phyloP scores from a whole-genome alignment of 106 monocot species.

The Chionographis japonica region DNA sequence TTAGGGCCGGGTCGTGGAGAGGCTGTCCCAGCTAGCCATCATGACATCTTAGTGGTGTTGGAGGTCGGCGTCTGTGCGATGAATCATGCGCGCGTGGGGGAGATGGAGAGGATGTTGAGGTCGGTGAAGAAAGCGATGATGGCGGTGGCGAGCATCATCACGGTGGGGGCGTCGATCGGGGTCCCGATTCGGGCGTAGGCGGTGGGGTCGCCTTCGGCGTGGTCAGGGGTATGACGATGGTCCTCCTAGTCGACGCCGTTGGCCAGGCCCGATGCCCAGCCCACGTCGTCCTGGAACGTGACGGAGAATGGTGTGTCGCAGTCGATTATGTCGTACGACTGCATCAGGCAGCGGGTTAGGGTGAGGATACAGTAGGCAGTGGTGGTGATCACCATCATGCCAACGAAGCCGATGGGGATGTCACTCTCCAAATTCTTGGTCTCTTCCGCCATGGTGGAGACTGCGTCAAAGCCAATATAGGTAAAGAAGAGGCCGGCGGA shows the following conservation, averaged over 20 bases:
- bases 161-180: slow-evolving; percentile 65
- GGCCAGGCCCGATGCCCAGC: slow-evolving; percentile 77
- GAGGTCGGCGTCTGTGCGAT: no score
- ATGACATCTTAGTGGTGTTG: no score
- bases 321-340: slow-evolving; percentile 38
- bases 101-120: slow-evolving; percentile 51
- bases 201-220: slow-evolving; percentile 66
- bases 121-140: slow-evolving; percentile 72
- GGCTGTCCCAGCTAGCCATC: no score
- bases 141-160: slow-evolving; percentile 56
- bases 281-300: slow-evolving; percentile 51
- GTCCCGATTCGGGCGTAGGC: slow-evolving; percentile 55
- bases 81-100: no score
- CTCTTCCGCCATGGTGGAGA: slow-evolving; percentile 45
- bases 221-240: slow-evolving; percentile 67
- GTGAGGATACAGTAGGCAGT: slow-evolving; percentile 51
- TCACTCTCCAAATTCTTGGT: slow-evolving; percentile 35
- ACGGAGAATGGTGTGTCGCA: slow-evolving; percentile 63
- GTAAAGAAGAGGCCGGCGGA: slow-evolving; percentile 49
- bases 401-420: slow-evolving; percentile 69
- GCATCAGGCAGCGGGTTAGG: slow-evolving; percentile 60
- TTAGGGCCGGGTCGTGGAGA: no score
- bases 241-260: slow-evolving; percentile 68
- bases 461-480: slow-evolving; percentile 48
- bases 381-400: slow-evolving; percentile 54